Percentiles rank a stretch among this genome's conserved stretches.
Evolutionary conservation across 257 asterid genomes (phyloP).

Genomic region (Solanum medicagineum): DNA sequence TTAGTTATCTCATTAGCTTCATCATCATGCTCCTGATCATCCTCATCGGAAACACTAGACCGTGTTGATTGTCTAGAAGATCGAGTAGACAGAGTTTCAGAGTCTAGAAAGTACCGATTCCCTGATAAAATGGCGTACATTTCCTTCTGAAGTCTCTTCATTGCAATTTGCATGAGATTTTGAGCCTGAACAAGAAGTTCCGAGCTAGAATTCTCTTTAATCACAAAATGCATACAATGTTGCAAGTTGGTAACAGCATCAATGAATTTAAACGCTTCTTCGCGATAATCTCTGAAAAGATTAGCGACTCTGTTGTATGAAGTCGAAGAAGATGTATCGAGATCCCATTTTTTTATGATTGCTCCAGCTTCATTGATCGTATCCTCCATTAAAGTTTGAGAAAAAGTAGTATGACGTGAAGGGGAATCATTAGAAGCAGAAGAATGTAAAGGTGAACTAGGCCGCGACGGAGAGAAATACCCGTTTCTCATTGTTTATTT

Average conservation of each 20-base stretch:
- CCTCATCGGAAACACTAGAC: conserved; percentile 28
- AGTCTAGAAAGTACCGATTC: conserved; percentile 33
- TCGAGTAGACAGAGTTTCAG: conserved; percentile 38
- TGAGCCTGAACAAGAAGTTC: conserved; percentile 43
- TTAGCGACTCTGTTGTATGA: conserved; percentile 6
- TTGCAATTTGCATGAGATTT: conserved; percentile 52
- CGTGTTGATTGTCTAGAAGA: conserved; percentile 17
- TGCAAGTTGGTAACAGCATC: conserved; percentile 32
- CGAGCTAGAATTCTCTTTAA: conserved; percentile 22
- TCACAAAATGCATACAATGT: conserved; percentile 41
- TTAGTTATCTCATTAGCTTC: conserved; percentile 3
- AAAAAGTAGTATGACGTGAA: conserved; percentile 24
- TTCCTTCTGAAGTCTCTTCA: conserved; percentile 58
- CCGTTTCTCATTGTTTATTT: background rate
- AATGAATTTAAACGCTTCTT: conserved; percentile 30
- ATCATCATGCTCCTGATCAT: conserved; percentile 25
- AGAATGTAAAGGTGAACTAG: conserved; percentile 24
- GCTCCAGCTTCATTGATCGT: conserved; percentile 37
- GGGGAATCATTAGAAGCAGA: conserved; percentile 12
- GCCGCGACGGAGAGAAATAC: conserved; percentile 6
- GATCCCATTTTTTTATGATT: conserved; percentile 27
- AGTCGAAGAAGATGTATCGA: conserved; percentile 4
- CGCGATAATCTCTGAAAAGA: conserved; percentile 23
- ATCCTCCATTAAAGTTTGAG: conserved; percentile 46
- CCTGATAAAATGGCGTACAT: conserved; percentile 32